Conservation (phyloP, 2,329 filamentous ascomycete species). For the Trichoderma semiorbis region DNA sequence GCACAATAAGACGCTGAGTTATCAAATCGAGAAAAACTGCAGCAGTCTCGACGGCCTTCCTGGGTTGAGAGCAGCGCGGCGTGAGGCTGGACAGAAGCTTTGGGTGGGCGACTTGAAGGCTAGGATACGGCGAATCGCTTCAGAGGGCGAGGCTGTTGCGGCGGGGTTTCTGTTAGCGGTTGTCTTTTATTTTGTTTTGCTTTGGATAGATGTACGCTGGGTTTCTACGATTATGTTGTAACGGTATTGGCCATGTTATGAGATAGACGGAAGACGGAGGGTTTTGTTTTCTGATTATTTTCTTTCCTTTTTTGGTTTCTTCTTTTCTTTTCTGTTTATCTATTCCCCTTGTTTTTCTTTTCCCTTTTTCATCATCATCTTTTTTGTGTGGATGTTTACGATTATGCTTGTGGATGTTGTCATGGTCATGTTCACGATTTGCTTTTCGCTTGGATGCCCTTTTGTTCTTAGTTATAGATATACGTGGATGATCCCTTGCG, state of each 20-base stretch:
- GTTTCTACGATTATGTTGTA: neutral
- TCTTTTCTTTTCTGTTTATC: neutral
- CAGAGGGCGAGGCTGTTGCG: conserved; percentile 32
- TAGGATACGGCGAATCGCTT: conserved; percentile 25
- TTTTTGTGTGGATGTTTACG: neutral
- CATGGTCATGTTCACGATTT: neutral
- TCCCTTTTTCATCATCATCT: neutral
- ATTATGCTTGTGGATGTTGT: neutral
- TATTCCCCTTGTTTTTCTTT: neutral
- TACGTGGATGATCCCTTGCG: conserved; percentile 9
- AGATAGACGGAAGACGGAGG: conserved; percentile 6
- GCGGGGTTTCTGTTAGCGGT: conserved; percentile 33
- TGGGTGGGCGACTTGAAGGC: conserved; percentile 39
- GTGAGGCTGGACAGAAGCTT: conserved; percentile 46
- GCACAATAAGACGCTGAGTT: conserved; percentile 49
- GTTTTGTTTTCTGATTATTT: neutral
- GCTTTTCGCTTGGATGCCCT: neutral
- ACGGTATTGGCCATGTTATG: conserved; percentile 5
- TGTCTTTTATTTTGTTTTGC: conserved; percentile 30
- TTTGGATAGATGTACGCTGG: conserved; percentile 22
- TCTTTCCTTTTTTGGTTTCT: neutral
- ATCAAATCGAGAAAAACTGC: conserved; percentile 54
- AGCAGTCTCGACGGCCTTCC: conserved; percentile 57
- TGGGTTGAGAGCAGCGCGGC: conserved; percentile 52
- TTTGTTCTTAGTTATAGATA: neutral